Evolutionary conservation across 371 early-diverging fungal species (phyloP), one percentile per base, ranked within the genome.

Genomic region (Saksenaea oblongispora): DNA sequence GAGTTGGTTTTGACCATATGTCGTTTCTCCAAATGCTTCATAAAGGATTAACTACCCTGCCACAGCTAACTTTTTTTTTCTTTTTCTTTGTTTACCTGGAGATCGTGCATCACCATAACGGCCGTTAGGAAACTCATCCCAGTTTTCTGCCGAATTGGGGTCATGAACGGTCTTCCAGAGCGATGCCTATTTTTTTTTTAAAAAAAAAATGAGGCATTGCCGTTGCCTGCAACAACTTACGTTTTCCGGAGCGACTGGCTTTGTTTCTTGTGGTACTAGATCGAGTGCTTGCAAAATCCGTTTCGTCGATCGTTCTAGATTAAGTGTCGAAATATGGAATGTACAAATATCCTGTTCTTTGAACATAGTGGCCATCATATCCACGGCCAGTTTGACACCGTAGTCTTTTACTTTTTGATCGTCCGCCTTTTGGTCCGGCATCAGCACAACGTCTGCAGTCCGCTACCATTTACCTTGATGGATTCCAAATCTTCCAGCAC

Each of bases 91-190:
- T 89, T 37, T 77, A 79, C 82, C 82, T 24, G 93, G 89, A 15
- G 98, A 97, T 26, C 95, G 81, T 31, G 96, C 88, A 76, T 96
- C 96, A 64, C 98, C 98, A 91, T 96, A 98, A 36, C 98, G 90
- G 22, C 98, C 97, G 72, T 98, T 98, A 27, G 97, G 98, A 73
- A 93, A 97, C 56, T 98, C 96, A 82, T 98, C 98, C 96, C 96
- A 96, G 24, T 87, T 78, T 63, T 85, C 86, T 5, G 79, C 78
- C n/a, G 71, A 70, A 11, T 71, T 56, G 24, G 76, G 64, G 51
- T 76, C 77, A 56, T 66, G 71, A 44, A 67, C 41, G 44, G 67
- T 63, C 14, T 64, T 44, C 65, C 67, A 72, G 44, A n/a, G n/a
- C 34, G 5, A 51, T 58, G 31, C n/a, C 10, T 22, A 36, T 56